phyloP scores from a whole-genome alignment of 2,329 filamentous ascomycete species.

The Apiospora arundinis region DNA sequence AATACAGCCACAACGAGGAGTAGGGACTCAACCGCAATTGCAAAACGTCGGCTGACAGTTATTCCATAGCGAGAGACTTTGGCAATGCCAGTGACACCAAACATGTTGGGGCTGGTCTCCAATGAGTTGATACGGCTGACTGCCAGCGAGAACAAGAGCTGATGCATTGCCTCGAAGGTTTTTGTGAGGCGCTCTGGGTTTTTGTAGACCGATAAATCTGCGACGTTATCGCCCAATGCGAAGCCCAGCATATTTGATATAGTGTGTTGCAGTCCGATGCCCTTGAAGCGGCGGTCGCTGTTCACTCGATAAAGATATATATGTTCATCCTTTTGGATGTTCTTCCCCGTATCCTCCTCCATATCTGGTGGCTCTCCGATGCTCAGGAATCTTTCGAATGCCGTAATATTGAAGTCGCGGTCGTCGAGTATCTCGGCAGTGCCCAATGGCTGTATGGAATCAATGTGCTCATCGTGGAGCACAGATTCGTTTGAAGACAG shows the following conservation, averaged over 20 bases:
- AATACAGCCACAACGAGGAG: background rate
- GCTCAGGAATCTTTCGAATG: background rate
- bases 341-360: background rate
- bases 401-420: background rate
- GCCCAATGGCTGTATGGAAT: background rate
- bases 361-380: background rate
- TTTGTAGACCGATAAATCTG: background rate
- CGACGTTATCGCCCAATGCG: background rate
- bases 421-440: background rate
- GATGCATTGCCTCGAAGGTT: background rate
- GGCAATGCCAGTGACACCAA: background rate
- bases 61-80: background rate
- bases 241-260: background rate
- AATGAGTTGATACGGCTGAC: background rate
- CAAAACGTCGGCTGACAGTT: background rate
- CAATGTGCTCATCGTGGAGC: background rate
- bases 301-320: background rate
- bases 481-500: background rate
- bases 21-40: background rate
- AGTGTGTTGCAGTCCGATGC: background rate
- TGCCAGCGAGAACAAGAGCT: background rate
- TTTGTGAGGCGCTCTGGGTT: background rate
- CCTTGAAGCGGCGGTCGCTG: background rate
- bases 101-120: background rate
- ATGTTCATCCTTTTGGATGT: too few relatives aligned